A percentile compares a stretch with the other conserved stretches of the same genome.
Conservation (phyloP, 1,284 basidiomycete species). For the Sparassis latifolia region DNA sequence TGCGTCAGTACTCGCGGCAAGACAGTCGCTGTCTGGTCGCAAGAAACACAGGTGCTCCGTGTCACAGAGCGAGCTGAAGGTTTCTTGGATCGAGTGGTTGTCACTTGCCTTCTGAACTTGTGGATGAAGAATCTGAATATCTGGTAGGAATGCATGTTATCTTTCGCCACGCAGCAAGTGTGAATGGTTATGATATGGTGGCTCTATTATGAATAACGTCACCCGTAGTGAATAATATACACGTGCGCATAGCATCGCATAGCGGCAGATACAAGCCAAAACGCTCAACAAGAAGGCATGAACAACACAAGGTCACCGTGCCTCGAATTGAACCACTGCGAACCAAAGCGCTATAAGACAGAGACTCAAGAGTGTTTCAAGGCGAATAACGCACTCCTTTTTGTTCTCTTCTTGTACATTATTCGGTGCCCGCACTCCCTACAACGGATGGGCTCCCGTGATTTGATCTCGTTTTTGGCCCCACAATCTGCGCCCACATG, state of each 20-base stretch:
- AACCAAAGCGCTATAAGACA: neutral
- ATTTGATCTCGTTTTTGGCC: constrained; percentile 87
- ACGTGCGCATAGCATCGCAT: neutral
- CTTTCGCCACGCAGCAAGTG: neutral
- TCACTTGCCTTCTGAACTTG: constrained; percentile 49
- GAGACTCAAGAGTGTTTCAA: neutral
- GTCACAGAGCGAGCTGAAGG: constrained; percentile 34
- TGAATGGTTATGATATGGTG: too few species aligned
- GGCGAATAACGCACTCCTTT: constrained; percentile 70
- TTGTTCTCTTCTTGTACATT: constrained; percentile 98
- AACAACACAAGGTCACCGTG: constrained; percentile 43
- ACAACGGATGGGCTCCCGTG: constrained; percentile 94
- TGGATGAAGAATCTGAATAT: constrained; percentile 37
- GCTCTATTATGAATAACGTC: neutral
- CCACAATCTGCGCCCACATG: constrained; percentile 70
- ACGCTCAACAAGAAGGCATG: constrained; percentile 4
- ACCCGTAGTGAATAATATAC: constrained; percentile 11
- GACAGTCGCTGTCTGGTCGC: constrained; percentile 44
- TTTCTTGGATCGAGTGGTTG: constrained; percentile 46
- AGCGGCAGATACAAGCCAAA: neutral
- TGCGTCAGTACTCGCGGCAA: constrained; percentile 44
- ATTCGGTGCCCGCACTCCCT: constrained; percentile 97
- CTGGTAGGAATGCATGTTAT: constrained; percentile 13
- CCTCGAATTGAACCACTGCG: constrained; percentile 84
- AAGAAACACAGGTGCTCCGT: constrained; percentile 31